Conservation (phyloP, 257 asterid species). For the Hygrophila difformis region DNA sequence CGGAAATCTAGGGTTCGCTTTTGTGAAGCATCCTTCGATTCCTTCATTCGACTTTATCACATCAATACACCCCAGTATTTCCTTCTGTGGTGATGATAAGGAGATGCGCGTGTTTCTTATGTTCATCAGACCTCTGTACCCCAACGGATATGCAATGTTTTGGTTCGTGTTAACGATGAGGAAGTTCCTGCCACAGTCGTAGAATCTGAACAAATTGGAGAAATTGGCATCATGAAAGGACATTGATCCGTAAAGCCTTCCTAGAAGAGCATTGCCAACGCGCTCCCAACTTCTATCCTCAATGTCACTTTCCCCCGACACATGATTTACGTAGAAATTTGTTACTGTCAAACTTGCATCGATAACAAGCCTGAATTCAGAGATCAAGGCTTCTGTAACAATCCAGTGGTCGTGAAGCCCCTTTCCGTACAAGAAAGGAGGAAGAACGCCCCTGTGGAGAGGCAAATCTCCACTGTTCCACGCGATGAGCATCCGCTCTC, state of each 20-base stretch:
- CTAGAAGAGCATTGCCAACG: constrained; percentile 54
- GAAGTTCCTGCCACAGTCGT: constrained; percentile 37
- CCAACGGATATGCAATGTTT: constrained; percentile 39
- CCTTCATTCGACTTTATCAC: constrained; percentile 27
- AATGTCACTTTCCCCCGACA: constrained; percentile 21
- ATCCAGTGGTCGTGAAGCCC: constrained; percentile 84
- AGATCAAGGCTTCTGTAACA: constrained; percentile 60
- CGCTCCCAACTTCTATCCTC: constrained; percentile 48
- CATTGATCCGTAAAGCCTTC: constrained; percentile 64
- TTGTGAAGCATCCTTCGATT: constrained; percentile 26
- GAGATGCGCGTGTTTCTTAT: constrained; percentile 29
- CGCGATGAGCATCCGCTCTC: constrained; percentile 58
- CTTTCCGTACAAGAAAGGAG: constrained; percentile 71
- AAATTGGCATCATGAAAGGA: constrained; percentile 49
- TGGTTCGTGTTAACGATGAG: constrained; percentile 35
- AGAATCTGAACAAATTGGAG: constrained; percentile 41
- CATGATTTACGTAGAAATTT: constrained; percentile 33
- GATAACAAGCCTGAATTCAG: constrained; percentile 68
- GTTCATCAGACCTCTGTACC: constrained; percentile 24
- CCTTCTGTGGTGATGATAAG: constrained; percentile 21
- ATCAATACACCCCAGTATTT: constrained; percentile 38
- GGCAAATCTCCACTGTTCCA: constrained; percentile 89
- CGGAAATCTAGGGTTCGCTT: constrained; percentile 21
- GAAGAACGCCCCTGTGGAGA: constrained; percentile 76
- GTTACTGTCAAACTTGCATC: constrained; percentile 73